These are phyloP conservation scores for Fraxinus nigra DNA, from an alignment of 305 asterid genomes.

Conservation along the genomic window DNA sequence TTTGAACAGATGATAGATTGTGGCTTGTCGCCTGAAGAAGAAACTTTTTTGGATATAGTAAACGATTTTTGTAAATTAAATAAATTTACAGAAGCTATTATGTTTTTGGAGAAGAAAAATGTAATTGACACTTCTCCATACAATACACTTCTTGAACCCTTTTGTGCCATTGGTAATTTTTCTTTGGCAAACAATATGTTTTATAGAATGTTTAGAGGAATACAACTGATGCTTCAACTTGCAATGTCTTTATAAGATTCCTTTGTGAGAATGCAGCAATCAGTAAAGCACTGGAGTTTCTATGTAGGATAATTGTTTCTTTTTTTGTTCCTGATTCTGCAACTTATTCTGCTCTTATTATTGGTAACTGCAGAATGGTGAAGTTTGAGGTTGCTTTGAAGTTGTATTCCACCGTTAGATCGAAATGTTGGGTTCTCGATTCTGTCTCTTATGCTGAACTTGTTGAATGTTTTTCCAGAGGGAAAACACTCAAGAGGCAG, in stretches of 20 bases:
- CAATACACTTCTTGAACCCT: conserved; percentile 50
- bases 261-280: conserved; percentile 43
- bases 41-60: conserved; percentile 40
- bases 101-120: conserved; percentile 4
- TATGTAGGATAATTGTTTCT: conserved; percentile 59
- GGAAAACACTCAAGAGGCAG: conserved; percentile 50
- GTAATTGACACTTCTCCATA: conserved; percentile 35
- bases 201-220: conserved; percentile 44
- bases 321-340: conserved; percentile 44
- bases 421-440: conserved; percentile 53
- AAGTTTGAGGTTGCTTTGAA: conserved; percentile 41
- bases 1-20: conserved; percentile 49
- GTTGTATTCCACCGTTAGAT: conserved; percentile 40
- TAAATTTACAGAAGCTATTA: conserved; percentile 47
- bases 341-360: conserved; percentile 65
- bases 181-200: conserved; percentile 23
- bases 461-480: conserved; percentile 43
- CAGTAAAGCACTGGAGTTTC: conserved; percentile 51
- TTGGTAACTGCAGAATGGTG: conserved; percentile 56
- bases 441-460: conserved; percentile 50
- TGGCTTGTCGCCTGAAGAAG: conserved; percentile 42
- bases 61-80: conserved; percentile 48
- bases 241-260: conserved; percentile 59
- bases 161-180: too few relatives aligned
- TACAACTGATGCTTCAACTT: conserved; percentile 43